Conservation (phyloP, 768 basidiomycete species). For the Agaricus subrufescens region DNA sequence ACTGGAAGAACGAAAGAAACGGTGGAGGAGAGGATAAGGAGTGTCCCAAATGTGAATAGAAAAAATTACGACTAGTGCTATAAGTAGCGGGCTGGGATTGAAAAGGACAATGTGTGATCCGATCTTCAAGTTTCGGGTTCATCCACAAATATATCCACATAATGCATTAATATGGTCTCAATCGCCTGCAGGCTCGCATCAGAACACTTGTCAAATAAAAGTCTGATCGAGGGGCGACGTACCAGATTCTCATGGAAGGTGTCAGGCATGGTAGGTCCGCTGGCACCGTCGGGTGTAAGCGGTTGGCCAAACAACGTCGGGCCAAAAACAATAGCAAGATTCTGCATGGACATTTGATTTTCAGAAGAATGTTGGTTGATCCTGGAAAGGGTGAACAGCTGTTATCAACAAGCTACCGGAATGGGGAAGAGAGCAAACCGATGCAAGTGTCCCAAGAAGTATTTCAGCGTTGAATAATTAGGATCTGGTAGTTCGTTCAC, state of each 20-base stretch:
- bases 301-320: constrained; percentile 91
- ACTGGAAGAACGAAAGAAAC: too few relatives aligned
- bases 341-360: constrained; percentile 92
- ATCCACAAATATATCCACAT: constrained; percentile 95
- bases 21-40: too few relatives aligned
- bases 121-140: constrained; percentile 48
- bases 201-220: neutral
- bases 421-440: constrained; percentile 43
- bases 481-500: constrained; percentile 98
- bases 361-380: constrained; percentile 68
- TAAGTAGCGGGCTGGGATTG: too few relatives aligned
- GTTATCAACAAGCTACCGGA: neutral
- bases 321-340: constrained; percentile 95
- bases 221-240: constrained; percentile 15
- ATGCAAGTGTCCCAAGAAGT: constrained; percentile 90
- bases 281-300: constrained; percentile 45
- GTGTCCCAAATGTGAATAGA: too few relatives aligned
- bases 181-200: constrained; percentile 60
- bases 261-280: constrained; percentile 55
- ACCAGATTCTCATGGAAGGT: constrained; percentile 72
- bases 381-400: constrained; percentile 32
- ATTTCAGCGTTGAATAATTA: constrained; percentile 98
- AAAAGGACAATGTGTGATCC: neutral
- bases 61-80: too few relatives aligned
- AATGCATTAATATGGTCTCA: constrained; percentile 93